phyloP scores from a whole-genome alignment of 2,329 filamentous ascomycete species.

The Chaetomium sp. region DNA sequence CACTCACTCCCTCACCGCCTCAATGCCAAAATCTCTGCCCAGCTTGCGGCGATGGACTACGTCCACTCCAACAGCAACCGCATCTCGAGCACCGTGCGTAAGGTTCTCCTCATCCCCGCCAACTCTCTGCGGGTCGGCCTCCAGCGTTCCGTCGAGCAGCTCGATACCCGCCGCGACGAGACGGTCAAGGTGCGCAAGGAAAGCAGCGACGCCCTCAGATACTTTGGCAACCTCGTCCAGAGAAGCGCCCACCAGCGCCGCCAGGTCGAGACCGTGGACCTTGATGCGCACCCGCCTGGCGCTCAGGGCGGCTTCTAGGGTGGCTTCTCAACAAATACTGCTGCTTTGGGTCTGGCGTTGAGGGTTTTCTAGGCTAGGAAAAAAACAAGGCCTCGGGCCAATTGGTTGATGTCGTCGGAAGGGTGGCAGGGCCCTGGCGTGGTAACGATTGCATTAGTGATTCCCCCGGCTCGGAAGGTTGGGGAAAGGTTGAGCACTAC shows the following conservation, averaged over 20 bases:
- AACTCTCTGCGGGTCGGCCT: slow-evolving; percentile 83
- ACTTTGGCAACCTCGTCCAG: slow-evolving; percentile 83
- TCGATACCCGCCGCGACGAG: slow-evolving; percentile 76
- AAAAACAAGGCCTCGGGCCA: slow-evolving; percentile 8
- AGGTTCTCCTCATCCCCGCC: slow-evolving; percentile 84
- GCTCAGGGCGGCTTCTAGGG: slow-evolving; percentile 15
- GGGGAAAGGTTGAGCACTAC: not conserved
- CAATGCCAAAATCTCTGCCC: slow-evolving; percentile 78
- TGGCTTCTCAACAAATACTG: not conserved
- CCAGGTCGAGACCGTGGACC: slow-evolving; percentile 55
- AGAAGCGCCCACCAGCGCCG: slow-evolving; percentile 58
- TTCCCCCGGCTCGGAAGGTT: slow-evolving; percentile 9
- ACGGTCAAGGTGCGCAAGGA: slow-evolving; percentile 79
- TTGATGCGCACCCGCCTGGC: slow-evolving; percentile 52
- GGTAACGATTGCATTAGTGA: slow-evolving; percentile 13
- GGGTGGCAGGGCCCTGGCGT: not conserved
- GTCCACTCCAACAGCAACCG: slow-evolving; percentile 84
- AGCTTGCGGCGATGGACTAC: slow-evolving; percentile 84
- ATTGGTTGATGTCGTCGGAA: not conserved
- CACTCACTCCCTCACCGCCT: slow-evolving; percentile 84
- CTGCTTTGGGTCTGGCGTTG: slow-evolving; percentile 8
- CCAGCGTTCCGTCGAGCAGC: slow-evolving; percentile 81
- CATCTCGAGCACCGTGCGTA: slow-evolving; percentile 82
- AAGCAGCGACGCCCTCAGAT: slow-evolving; percentile 84
- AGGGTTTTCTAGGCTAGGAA: not conserved